Percentiles rank a stretch among this genome's conserved stretches.
Conservation (phyloP, 768 basidiomycete species). For the Gymnopilus dilepis region DNA sequence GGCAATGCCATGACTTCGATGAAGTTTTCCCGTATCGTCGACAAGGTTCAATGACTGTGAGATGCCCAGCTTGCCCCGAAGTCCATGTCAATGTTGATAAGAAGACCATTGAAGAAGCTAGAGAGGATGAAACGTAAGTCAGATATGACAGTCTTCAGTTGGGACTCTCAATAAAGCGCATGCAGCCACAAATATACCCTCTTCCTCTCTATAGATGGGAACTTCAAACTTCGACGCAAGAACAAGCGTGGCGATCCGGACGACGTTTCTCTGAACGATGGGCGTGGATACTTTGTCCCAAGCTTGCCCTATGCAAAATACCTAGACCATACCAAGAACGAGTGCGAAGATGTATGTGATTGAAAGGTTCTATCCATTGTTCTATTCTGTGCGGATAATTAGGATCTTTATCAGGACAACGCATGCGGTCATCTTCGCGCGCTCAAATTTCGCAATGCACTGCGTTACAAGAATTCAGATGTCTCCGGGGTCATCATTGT, state of each 20-base stretch:
- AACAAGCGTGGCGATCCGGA: constrained; percentile 34
- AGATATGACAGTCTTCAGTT: not conserved
- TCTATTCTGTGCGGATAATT: not conserved
- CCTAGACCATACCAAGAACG: constrained; percentile 6
- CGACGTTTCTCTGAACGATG: constrained; percentile 32
- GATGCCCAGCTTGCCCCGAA: constrained; percentile 32
- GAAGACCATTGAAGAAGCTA: constrained; percentile 19
- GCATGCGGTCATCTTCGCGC: constrained; percentile 34
- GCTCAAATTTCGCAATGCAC: constrained; percentile 29
- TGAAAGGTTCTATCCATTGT: no score
- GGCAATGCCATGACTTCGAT: constrained; percentile 31
- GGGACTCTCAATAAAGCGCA: not conserved
- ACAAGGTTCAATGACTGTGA: constrained; percentile 21
- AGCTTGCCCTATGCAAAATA: constrained; percentile 22
- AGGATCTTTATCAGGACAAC: constrained; percentile 14
- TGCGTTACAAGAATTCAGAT: constrained; percentile 33
- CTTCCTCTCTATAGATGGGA: constrained; percentile 34
- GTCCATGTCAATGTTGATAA: constrained; percentile 31
- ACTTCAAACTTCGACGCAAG: constrained; percentile 31
- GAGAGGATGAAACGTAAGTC: constrained; percentile 22
- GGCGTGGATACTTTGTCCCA: constrained; percentile 30
- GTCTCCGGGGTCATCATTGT: constrained; percentile 33
- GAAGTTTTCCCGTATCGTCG: constrained; percentile 12
- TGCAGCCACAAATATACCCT: constrained; percentile 33
- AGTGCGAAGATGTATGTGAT: not conserved